phyloP scores from a whole-genome alignment of 495 filamentous ascomycete genomes.

The Penicillium fimorum region DNA sequence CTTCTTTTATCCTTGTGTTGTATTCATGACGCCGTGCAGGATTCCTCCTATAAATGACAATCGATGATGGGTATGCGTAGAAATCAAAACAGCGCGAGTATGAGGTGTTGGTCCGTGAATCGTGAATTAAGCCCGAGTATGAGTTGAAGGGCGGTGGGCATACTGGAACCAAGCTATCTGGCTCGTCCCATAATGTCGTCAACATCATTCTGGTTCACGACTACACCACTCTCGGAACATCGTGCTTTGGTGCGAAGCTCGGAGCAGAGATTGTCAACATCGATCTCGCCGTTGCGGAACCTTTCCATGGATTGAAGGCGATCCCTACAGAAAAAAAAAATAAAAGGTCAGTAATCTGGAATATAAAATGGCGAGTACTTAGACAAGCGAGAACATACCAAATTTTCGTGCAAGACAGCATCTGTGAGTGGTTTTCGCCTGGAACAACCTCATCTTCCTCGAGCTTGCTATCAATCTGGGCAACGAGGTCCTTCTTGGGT shows the following conservation, averaged over 20 bases:
- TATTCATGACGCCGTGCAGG: conserved; percentile 28
- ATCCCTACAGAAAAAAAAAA: conserved; percentile 63
- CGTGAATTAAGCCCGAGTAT: conserved; percentile 17
- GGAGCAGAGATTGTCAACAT: conserved; percentile 88
- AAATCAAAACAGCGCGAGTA: conserved; percentile 22
- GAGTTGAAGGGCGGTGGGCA: not conserved
- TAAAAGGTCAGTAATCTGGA: conserved; percentile 6
- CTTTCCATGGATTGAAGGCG: conserved; percentile 83
- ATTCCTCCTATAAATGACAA: conserved; percentile 26
- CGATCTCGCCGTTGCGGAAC: conserved; percentile 82
- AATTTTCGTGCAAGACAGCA: conserved; percentile 85
- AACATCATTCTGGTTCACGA: conserved; percentile 86
- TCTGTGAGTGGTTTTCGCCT: conserved; percentile 59
- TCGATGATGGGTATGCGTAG: conserved; percentile 30
- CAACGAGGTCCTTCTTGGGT: conserved; percentile 68
- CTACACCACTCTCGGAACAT: conserved; percentile 89
- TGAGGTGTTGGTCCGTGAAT: conserved; percentile 25
- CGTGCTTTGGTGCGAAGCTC: conserved; percentile 96
- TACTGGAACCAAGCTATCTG: conserved; percentile 24
- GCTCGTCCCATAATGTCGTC: conserved; percentile 68
- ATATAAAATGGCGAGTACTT: not conserved
- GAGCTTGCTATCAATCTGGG: conserved; percentile 66
- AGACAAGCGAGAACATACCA: conserved; percentile 61
- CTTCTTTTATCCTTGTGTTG: conserved; percentile 19
- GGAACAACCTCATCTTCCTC: conserved; percentile 68